Evolutionary conservation across 441 rosid species (phyloP).

Genomic region (Melianthus villosus): DNA sequence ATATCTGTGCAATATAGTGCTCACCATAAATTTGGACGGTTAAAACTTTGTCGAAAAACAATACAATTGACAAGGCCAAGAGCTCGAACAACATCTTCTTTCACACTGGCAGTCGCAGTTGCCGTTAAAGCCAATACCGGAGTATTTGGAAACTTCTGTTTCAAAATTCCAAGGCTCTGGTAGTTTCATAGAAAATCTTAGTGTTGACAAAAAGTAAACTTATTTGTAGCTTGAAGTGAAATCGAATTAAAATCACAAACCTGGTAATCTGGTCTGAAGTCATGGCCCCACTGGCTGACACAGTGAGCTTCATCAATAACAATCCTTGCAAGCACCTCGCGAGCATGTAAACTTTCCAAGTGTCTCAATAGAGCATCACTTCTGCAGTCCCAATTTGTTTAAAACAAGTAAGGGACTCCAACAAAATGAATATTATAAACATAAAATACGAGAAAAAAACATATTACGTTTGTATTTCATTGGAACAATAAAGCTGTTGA

Average conservation of each 20-base stretch:
- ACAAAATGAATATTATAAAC: too few species aligned
- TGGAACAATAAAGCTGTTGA: too few species aligned
- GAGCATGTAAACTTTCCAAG: slow-evolving; percentile 57
- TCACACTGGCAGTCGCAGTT: slow-evolving; percentile 95
- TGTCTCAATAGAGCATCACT: slow-evolving; percentile 80
- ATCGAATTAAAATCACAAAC: slow-evolving; percentile 22
- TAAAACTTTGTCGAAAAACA: slow-evolving; percentile 88
- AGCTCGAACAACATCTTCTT: slow-evolving; percentile 96
- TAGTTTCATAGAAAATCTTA: slow-evolving; percentile 8
- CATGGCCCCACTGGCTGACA: slow-evolving; percentile 99
- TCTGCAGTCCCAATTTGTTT: slow-evolving; percentile 34
- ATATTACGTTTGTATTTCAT: too few species aligned
- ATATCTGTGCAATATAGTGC: slow-evolving; percentile 12
- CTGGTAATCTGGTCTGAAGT: slow-evolving; percentile 98
- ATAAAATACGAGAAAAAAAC: too few species aligned
- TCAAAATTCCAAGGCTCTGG: slow-evolving; percentile 89
- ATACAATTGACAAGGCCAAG: slow-evolving; percentile 88
- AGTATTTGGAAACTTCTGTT: slow-evolving; percentile 69
- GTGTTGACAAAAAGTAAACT: slow-evolving; percentile 12
- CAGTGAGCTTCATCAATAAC: slow-evolving; percentile 98
- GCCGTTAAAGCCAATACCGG: slow-evolving; percentile 95
- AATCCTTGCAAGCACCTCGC: slow-evolving; percentile 72
- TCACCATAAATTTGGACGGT: slow-evolving; percentile 78
- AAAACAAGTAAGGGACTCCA: too few species aligned
- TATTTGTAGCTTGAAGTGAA: not conserved